Conservation (phyloP, 2,329 filamentous ascomycete species). For the Apiospora marii region DNA sequence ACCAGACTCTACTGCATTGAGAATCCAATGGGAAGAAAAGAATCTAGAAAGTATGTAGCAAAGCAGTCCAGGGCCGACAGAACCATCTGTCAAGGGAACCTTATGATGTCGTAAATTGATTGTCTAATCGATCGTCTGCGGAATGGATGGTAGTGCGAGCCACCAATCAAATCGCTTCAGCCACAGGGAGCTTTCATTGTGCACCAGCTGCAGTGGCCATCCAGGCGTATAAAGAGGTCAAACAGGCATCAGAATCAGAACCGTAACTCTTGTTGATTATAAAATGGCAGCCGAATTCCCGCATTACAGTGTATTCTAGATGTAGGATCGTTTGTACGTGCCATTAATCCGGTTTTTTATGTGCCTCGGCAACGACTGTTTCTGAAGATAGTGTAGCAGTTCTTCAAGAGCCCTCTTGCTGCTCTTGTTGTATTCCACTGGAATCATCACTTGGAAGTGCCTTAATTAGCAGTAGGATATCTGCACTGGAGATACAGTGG, state of each 20-base stretch:
- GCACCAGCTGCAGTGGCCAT: not conserved
- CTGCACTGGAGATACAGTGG: too few relatives aligned
- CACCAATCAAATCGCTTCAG: slow-evolving; percentile 1
- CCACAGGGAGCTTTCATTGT: slow-evolving; percentile 1
- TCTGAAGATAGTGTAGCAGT: not conserved
- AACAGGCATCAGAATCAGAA: not conserved
- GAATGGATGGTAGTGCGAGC: not conserved
- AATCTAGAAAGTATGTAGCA: not conserved
- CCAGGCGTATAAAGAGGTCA: not conserved
- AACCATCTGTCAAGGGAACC: not conserved
- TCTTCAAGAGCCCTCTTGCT: not conserved
- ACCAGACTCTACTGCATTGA: not conserved
- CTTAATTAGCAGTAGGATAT: not conserved
- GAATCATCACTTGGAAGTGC: not conserved
- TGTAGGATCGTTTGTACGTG: not conserved
- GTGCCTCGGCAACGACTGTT: not conserved
- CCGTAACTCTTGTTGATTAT: not conserved
- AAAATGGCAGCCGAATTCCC: not conserved
- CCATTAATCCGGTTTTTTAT: not conserved
- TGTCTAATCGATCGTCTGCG: not conserved
- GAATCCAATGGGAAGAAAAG: too few relatives aligned
- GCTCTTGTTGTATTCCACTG: not conserved
- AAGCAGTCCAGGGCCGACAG: not conserved
- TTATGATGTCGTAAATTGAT: not conserved
- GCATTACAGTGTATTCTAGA: not conserved